A percentile compares a stretch with the other conserved stretches of the same genome.
Evolutionary conservation across 768 basidiomycete species (phyloP).

Genomic region (Mycena venus): DNA sequence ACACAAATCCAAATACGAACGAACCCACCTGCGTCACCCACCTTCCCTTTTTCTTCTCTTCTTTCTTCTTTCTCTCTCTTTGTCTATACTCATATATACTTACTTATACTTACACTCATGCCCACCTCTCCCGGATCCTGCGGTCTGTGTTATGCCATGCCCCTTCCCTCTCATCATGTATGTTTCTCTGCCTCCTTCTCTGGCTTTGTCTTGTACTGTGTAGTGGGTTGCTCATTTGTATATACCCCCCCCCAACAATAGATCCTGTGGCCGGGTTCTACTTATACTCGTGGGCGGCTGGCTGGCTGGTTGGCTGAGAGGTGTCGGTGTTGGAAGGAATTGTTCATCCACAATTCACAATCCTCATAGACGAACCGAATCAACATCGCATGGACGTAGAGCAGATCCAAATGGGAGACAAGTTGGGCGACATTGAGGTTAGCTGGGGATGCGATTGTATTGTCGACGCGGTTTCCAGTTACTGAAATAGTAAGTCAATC

Average conservation of each 20-base stretch:
- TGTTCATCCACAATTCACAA: too few species aligned
- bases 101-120: constrained; percentile 19
- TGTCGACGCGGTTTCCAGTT: too few species aligned
- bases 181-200: constrained; percentile 15
- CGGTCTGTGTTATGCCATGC: constrained; percentile 34
- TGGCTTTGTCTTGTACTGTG: constrained; percentile 16
- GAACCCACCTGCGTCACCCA: constrained; percentile 17
- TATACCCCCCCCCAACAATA: constrained; percentile 32
- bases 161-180: constrained; percentile 18
- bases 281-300: not conserved
- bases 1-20: constrained; percentile 1
- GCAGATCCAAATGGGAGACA: too few species aligned
- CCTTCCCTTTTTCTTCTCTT: too few species aligned
- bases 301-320: not conserved
- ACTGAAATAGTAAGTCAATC: too few species aligned
- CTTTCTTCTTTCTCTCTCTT: too few species aligned
- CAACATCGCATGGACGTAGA: too few species aligned
- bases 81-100: constrained; percentile 13
- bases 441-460: too few species aligned
- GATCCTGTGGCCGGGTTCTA: constrained; percentile 32
- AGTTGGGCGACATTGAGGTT: too few species aligned
- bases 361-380: too few species aligned
- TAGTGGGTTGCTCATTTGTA: constrained; percentile 30
- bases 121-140: constrained; percentile 41
- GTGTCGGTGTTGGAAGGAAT: not conserved